These are phyloP conservation scores for Colletotrichum chrysophilum DNA, from an alignment of 2,329 filamentous ascomycete species.

Conservation along the genomic window DNA sequence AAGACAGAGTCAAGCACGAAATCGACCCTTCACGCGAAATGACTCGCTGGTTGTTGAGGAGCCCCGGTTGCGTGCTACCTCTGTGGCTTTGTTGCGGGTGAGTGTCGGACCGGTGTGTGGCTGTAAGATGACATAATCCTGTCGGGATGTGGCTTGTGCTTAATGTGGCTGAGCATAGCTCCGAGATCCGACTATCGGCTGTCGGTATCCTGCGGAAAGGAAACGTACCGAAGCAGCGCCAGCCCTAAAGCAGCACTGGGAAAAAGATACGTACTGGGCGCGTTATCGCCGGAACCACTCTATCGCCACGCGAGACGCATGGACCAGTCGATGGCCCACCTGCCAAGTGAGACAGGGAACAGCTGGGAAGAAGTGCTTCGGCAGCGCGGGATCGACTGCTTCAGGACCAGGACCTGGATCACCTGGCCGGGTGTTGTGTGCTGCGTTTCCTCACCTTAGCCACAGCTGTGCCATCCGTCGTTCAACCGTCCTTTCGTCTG, in stretches of 20 bases:
- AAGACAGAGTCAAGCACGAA: slow-evolving; percentile 1
- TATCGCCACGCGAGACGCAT: background rate
- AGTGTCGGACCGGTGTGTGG: background rate
- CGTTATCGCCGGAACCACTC: background rate
- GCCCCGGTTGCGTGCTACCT: background rate
- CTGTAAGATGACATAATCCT: background rate
- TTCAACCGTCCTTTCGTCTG: slow-evolving; percentile 11
- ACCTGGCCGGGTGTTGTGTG: slow-evolving; percentile 12
- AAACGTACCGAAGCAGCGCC: background rate
- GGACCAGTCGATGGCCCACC: slow-evolving; percentile 9
- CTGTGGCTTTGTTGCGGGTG: background rate
- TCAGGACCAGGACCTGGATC: slow-evolving; percentile 2
- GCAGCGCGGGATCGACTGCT: slow-evolving; percentile 16
- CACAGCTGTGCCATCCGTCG: background rate
- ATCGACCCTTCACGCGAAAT: background rate
- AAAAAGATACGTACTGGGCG: background rate
- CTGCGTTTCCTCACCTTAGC: background rate
- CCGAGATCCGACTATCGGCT: background rate
- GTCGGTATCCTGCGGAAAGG: background rate
- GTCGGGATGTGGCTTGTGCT: background rate
- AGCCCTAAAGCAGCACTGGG: background rate
- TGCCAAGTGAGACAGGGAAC: slow-evolving; percentile 4
- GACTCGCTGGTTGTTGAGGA: slow-evolving; percentile 6
- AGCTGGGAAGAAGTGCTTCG: background rate
- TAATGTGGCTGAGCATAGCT: background rate